A percentile compares a stretch with the other conserved stretches of the same genome.
Conservation (phyloP, 2,329 filamentous ascomycete genomes). For the Arthroderma sp. region DNA sequence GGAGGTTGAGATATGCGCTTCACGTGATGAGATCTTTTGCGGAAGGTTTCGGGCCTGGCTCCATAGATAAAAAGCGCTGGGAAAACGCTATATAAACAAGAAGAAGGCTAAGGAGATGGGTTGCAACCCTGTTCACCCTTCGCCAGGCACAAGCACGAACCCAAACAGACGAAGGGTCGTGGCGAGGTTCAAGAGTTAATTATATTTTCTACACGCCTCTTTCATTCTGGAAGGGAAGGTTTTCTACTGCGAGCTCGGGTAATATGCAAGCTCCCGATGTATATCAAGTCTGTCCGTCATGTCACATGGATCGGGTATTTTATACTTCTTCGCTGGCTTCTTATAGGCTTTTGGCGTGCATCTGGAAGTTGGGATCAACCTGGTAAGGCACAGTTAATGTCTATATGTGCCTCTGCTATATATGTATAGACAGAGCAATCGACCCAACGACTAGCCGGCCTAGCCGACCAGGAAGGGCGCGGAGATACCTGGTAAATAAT, state of each 20-base stretch:
- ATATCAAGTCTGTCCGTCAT: background rate
- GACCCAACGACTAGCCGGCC: background rate
- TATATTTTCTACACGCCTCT: no score
- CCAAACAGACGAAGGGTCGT: no score
- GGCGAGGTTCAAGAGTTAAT: no score
- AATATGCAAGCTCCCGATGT: background rate
- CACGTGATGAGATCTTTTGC: background rate
- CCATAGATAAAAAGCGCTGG: background rate
- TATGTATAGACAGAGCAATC: background rate
- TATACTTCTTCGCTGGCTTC: background rate
- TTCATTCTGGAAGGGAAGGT: no score
- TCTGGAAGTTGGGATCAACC: background rate
- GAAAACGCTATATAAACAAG: background rate
- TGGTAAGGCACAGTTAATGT: background rate
- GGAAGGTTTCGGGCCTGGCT: background rate
- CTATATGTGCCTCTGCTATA: background rate
- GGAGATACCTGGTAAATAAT: background rate
- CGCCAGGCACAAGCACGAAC: background rate
- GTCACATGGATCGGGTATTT: constrained; percentile 2
- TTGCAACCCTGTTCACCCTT: no score
- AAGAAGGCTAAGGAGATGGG: background rate
- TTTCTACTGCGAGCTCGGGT: background rate
- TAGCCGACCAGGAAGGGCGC: background rate
- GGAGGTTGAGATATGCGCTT: background rate
- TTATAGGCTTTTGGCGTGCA: constrained; percentile 1